A percentile compares a stretch with the other conserved stretches of the same genome.
Conservation (phyloP, 441 rosid species). For the Gossypium davidsonii region DNA sequence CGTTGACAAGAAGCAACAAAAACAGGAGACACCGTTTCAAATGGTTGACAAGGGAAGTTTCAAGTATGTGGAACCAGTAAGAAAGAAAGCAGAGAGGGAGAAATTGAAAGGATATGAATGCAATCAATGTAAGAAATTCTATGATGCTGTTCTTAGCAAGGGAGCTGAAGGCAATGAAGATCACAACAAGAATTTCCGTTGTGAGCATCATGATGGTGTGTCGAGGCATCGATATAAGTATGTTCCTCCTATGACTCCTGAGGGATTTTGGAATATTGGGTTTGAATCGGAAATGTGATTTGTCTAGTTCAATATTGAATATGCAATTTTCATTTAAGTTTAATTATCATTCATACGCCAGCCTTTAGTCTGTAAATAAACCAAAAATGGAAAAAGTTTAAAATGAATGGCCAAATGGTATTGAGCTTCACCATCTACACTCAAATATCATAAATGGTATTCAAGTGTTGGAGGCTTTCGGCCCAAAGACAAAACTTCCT, state of each 20-base stretch:
- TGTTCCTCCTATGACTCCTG: constrained; percentile 82
- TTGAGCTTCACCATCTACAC: no score
- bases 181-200: constrained; percentile 37
- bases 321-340: neutral
- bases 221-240: constrained; percentile 86
- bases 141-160: constrained; percentile 71
- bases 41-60: constrained; percentile 38
- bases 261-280: constrained; percentile 94
- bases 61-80: constrained; percentile 72
- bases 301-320: neutral
- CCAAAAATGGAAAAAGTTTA: neutral
- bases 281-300: constrained; percentile 84
- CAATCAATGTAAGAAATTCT: constrained; percentile 92
- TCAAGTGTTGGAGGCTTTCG: no score
- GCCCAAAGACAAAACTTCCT: no score
- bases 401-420: neutral
- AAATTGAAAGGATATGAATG: constrained; percentile 76
- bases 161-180: constrained; percentile 27
- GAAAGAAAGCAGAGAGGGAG: constrained; percentile 75
- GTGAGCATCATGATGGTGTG: constrained; percentile 93
- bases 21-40: constrained; percentile 32
- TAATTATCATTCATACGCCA: neutral
- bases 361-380: neutral
- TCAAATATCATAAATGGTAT: no score
- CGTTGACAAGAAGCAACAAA: constrained; percentile 31